A percentile compares a stretch with the other conserved stretches of the same genome.
Evolutionary conservation across 495 filamentous ascomycete genomes (phyloP).

Genomic region (Penicillium taxi): DNA sequence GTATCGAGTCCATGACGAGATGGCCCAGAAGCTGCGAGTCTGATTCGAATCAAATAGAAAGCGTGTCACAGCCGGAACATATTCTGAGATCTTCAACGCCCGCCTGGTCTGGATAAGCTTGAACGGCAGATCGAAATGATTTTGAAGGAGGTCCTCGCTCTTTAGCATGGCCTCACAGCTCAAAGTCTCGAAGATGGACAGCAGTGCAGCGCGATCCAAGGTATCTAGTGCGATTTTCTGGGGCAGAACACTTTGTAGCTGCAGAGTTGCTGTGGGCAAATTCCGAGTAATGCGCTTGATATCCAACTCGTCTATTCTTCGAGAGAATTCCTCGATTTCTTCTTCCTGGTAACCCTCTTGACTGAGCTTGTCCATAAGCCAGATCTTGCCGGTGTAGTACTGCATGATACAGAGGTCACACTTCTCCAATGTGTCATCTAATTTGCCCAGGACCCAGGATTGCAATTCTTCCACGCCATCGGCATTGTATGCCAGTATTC

Average conservation of each 20-base stretch:
- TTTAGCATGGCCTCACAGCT: constrained; percentile 54
- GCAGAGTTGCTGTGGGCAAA: constrained; percentile 39
- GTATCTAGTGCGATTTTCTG: constrained; percentile 40
- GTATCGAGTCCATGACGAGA: constrained; percentile 55
- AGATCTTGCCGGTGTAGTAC: constrained; percentile 66
- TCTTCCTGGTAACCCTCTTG: constrained; percentile 54
- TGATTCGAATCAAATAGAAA: constrained; percentile 69
- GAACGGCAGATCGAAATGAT: constrained; percentile 71
- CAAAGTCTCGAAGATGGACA: constrained; percentile 57
- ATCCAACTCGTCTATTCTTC: constrained; percentile 50
- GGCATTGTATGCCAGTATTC: constrained; percentile 58
- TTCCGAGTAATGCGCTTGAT: constrained; percentile 54
- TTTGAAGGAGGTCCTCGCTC: constrained; percentile 42
- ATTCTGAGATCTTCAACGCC: constrained; percentile 58
- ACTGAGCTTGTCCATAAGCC: constrained; percentile 53
- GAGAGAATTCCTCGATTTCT: constrained; percentile 48
- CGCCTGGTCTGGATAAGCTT: constrained; percentile 64
- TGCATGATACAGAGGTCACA: constrained; percentile 75
- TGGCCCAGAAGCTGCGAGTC: constrained; percentile 57
- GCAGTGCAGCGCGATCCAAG: constrained; percentile 42
- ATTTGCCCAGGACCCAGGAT: constrained; percentile 46
- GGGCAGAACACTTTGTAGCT: constrained; percentile 41
- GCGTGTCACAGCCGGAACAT: constrained; percentile 66
- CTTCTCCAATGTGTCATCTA: constrained; percentile 49
- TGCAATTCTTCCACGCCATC: constrained; percentile 54